Percentiles rank a stretch among this genome's conserved stretches.
Evolutionary conservation across 129 eudicot species (phyloP).

Genomic region (Centrapalus pauciflorus): DNA sequence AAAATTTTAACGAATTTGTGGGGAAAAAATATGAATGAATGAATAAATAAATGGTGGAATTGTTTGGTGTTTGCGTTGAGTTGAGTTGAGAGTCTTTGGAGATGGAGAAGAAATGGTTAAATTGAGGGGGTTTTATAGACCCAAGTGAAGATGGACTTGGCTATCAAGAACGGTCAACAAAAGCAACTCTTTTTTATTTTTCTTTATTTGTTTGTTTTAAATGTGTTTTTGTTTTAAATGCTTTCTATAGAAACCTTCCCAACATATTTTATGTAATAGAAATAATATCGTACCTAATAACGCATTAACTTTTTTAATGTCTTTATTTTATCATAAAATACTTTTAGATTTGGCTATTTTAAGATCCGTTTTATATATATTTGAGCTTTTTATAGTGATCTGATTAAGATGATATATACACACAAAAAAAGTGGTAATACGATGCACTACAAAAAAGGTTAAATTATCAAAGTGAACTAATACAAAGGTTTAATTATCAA

Average conservation of each 20-base stretch:
- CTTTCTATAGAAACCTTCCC: not conserved
- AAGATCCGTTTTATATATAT: no score
- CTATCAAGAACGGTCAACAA: constrained; percentile 25
- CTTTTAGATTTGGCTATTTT: not conserved
- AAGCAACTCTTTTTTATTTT: not conserved
- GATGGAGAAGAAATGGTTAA: constrained; percentile 17
- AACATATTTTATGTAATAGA: not conserved
- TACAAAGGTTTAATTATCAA: no score
- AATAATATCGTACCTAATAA: constrained; percentile 6
- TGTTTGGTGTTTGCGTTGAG: not conserved
- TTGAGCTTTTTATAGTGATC: no score
- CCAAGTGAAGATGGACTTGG: not conserved
- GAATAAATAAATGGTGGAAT: constrained; percentile 12
- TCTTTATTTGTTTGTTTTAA: not conserved
- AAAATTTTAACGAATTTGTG: not conserved
- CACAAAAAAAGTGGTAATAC: no score
- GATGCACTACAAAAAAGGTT: no score
- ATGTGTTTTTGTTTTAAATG: not conserved
- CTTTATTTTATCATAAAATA: no score
- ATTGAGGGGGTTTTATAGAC: constrained; percentile 26
- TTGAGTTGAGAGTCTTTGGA: constrained; percentile 24
- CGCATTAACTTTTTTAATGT: not conserved
- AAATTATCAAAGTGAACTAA: no score
- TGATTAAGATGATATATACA: no score
- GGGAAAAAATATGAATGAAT: not conserved